Conservation (phyloP, 2,329 filamentous ascomycete species). For the Exophiala sp. region DNA sequence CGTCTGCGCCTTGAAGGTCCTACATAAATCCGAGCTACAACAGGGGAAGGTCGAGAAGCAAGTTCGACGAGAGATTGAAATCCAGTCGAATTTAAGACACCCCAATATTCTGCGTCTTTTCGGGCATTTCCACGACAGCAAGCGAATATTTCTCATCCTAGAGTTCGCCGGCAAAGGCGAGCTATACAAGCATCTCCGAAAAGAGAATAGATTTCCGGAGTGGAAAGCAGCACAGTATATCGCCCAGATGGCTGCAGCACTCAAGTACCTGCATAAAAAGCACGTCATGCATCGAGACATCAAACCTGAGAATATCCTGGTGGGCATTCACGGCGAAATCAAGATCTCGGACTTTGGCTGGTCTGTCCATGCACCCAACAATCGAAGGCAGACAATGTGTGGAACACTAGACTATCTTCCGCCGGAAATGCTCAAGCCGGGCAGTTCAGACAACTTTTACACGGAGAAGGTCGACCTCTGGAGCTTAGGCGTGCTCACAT, state of each 20-base stretch:
- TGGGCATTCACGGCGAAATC: constrained; percentile 94
- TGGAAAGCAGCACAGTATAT: constrained; percentile 83
- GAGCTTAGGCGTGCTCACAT: constrained; percentile 90
- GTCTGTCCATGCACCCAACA: constrained; percentile 96
- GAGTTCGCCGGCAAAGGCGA: constrained; percentile 83
- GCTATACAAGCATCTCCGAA: constrained; percentile 78
- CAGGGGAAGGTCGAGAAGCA: constrained; percentile 80
- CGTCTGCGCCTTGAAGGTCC: constrained; percentile 78
- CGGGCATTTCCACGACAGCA: constrained; percentile 83
- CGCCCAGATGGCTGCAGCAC: constrained; percentile 81
- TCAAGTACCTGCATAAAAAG: constrained; percentile 90
- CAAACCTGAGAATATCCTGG: constrained; percentile 94
- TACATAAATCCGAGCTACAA: constrained; percentile 77
- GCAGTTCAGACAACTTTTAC: constrained; percentile 78
- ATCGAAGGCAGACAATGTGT: constrained; percentile 88
- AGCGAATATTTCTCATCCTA: constrained; percentile 79
- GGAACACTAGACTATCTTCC: constrained; percentile 96
- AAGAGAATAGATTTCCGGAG: constrained; percentile 73
- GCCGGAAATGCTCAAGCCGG: constrained; percentile 90
- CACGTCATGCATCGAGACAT: constrained; percentile 97
- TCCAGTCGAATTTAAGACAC: constrained; percentile 79
- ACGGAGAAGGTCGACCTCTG: constrained; percentile 94
- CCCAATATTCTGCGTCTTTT: constrained; percentile 79
- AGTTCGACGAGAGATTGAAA: constrained; percentile 80
- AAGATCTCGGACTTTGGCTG: constrained; percentile 98